Evolutionary conservation across 139 green algal species (phyloP), one percentile per base, ranked within the genome.

Genomic region (Astrephomene gubernaculifera): DNA sequence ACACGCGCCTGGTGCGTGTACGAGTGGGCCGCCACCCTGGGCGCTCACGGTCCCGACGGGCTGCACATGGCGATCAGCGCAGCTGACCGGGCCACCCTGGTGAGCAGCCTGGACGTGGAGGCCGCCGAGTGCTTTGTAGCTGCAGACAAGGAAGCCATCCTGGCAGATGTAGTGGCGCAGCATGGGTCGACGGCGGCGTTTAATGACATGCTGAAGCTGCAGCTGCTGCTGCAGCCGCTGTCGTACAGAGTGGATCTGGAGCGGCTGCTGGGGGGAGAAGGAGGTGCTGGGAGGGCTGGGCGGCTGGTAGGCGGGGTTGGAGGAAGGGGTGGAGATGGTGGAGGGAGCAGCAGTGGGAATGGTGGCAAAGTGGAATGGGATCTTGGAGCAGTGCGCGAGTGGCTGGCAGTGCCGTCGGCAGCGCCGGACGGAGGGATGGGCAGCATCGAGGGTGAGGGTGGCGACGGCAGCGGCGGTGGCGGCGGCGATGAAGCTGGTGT

Each of bases 221-320:
- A 88, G 74, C 83, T 88, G 31, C 25, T 88, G 53, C 64, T 88
- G 49, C 44, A 79, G 29, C 83, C 83, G 27, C 63, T 88, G 31
- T 73, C 41, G n/a, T 85, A 88, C 74, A 75, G 69, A 45, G 83
- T 81, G 27, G 75, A 82, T 27, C 49, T 57, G 75, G 57, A 57
- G 24, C 75, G 73, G 21, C 73, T 72, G 63, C 31, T 70, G 63
- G 49, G 49, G 49, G 12, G 49, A 12, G 49, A 25, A 57, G 49
- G 12, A 17, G 49, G 12, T 25, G 49, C 12, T 12, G 49, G 12
- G 17, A 57, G 38, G 17, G 33, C 67, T 2, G 67, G 33, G 38
- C 4, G 33, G 67, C 35, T 35, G 33, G 39, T 24, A 1, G 68
- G 38, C 68, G 68, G n/a, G 36, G 65, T 35, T 17, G 65, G 33